A percentile compares a stretch with the other conserved stretches of the same genome.
Conservation (phyloP, 495 filamentous ascomycete species). For the Bacidia gigantensis region DNA sequence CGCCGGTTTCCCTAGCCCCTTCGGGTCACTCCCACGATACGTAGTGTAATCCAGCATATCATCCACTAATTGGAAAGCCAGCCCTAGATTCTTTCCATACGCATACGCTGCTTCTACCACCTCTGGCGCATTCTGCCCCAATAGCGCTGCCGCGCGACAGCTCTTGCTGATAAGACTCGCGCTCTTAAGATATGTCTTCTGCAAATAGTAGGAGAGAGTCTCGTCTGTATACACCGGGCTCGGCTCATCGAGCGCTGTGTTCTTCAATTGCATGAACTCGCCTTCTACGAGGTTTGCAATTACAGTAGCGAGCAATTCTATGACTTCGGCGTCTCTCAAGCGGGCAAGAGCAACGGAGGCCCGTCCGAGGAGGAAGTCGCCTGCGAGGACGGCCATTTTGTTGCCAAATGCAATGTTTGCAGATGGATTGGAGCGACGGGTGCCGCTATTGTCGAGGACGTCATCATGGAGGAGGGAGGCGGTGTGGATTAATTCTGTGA, state of each 20-base stretch:
- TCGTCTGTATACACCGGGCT: constrained; percentile 74
- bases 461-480: constrained; percentile 95
- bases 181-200: constrained; percentile 97
- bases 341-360: constrained; percentile 89
- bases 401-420: constrained; percentile 93
- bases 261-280: constrained; percentile 98
- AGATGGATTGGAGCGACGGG: constrained; percentile 67
- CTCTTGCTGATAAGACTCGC: constrained; percentile 92
- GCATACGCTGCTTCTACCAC: constrained; percentile 82
- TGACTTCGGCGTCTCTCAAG: constrained; percentile 81
- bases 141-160: constrained; percentile 75
- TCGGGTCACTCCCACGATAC: constrained; percentile 34
- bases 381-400: constrained; percentile 95
- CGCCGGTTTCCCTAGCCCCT: constrained; percentile 84
- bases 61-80: constrained; percentile 97
- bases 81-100: constrained; percentile 82
- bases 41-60: constrained; percentile 97
- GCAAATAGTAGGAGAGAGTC: constrained; percentile 84
- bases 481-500: constrained; percentile 92
- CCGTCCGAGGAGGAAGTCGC: constrained; percentile 84
- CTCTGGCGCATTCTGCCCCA: constrained; percentile 61
- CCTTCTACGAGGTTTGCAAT: constrained; percentile 96
- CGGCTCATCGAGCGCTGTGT: constrained; percentile 75
- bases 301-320: constrained; percentile 85
- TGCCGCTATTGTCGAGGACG: constrained; percentile 84